Conservation (phyloP, 495 filamentous ascomycete genomes). For the Oidiodendron maius region DNA sequence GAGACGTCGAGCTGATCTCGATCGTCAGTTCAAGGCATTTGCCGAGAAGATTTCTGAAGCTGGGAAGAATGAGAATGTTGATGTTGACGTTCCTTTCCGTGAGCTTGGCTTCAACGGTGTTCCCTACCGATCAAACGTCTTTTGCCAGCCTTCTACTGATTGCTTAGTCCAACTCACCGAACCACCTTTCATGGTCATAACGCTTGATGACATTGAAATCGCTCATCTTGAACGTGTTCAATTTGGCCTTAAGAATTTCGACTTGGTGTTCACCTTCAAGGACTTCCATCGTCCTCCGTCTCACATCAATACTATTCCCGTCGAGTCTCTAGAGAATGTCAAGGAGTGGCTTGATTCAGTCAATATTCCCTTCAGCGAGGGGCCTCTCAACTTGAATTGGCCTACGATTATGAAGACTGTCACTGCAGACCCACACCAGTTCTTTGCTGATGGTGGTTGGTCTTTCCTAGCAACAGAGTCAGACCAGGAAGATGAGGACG, state of each 20-base stretch:
- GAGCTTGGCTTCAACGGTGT: constrained; percentile 97
- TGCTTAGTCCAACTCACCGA: constrained; percentile 98
- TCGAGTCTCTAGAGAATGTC: constrained; percentile 87
- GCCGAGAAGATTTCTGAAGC: constrained; percentile 97
- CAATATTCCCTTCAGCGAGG: constrained; percentile 90
- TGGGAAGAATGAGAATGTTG: constrained; percentile 72
- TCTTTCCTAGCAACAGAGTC: constrained; percentile 83
- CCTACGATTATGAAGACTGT: constrained; percentile 99
- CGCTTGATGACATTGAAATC: constrained; percentile 90
- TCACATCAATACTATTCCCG: constrained; percentile 97
- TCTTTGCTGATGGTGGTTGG: constrained; percentile 96
- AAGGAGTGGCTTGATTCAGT: constrained; percentile 98
- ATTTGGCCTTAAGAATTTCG: constrained; percentile 99
- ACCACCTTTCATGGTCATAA: constrained; percentile 91
- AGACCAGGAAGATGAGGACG: constrained; percentile 73
- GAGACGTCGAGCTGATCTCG: constrained; percentile 79
- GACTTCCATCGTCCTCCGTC: constrained; percentile 82
- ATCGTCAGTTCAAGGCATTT: constrained; percentile 92
- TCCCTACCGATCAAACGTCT: constrained; percentile 88
- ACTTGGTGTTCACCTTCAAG: constrained; percentile 95
- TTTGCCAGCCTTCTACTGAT: constrained; percentile 93
- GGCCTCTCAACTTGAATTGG: constrained; percentile 97
- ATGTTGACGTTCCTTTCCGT: constrained; percentile 93
- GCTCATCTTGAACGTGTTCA: constrained; percentile 96
- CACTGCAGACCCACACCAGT: constrained; percentile 82